These are phyloP conservation scores for Volvox africanus DNA, from an alignment of 139 green algal species.

Conservation along the genomic window DNA sequence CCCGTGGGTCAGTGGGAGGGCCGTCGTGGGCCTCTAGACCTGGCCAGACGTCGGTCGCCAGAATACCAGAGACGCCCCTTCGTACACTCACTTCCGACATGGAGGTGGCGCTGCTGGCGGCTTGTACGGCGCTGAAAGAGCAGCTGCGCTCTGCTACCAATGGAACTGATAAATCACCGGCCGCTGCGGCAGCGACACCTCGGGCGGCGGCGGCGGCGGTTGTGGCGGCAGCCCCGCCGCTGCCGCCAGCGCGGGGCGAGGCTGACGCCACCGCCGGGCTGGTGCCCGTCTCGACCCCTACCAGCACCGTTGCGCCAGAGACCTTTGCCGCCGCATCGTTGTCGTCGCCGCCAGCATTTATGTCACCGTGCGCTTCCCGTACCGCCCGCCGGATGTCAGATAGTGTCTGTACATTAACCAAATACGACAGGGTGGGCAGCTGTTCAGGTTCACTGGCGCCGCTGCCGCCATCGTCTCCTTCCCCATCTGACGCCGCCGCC, in stretches of 20 bases:
- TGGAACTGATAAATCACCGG: not conserved
- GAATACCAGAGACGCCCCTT: not conserved
- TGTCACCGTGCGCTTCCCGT: not conserved
- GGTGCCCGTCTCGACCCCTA: too few species aligned
- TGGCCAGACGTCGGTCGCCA: not conserved
- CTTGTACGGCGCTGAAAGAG: not conserved
- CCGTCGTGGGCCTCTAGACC: not conserved
- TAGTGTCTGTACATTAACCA: not conserved
- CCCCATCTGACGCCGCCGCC: not conserved
- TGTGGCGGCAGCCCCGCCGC: too few species aligned
- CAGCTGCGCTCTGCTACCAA: not conserved
- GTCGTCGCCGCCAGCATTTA: not conserved
- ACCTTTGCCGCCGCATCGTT: not conserved
- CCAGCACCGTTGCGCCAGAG: too few species aligned
- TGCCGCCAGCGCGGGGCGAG: too few species aligned
- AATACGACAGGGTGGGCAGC: constrained; percentile 32
- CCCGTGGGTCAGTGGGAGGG: too few species aligned
- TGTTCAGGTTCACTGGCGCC: not conserved
- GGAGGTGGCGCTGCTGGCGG: constrained; percentile 7
- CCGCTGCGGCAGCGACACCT: too few species aligned
- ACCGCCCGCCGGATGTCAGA: constrained; percentile 13
- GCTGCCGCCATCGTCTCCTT: not conserved
- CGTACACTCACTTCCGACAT: constrained; percentile 2
- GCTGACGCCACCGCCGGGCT: too few species aligned
- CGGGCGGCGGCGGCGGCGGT: not conserved